Evolutionary conservation across 257 asterid species (phyloP), one percentile per base, ranked within the genome.

Genomic region (Coffea eugenioides): DNA sequence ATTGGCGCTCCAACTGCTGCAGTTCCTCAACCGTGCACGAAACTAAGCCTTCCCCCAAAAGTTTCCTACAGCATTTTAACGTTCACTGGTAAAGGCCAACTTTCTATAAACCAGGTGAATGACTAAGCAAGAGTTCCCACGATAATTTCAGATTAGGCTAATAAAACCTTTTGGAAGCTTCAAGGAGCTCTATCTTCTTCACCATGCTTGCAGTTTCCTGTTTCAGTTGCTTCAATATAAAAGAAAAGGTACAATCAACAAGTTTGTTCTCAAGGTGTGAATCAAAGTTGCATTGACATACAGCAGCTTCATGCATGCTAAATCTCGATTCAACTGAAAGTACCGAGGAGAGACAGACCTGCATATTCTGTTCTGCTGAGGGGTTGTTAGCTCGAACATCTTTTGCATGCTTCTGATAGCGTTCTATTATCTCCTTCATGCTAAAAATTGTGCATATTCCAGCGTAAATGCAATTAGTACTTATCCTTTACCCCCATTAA

Each of bases 181-280:
- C 98, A 51, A 95, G 98, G 34, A 77, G 82, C 88, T 95, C 99
- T 57, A 93, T 90, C 90, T 89, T 90, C 82, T 88, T 91, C 91
- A 89, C 81, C 96, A 95, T 80, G 69, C 77, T 79, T 77, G 90
- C 93, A 57, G 97, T 84, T 78, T 93, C 98, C 57, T 83, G 90
- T 92, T 88, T 89, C 83, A 95, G 76, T 10, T 90, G 93, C 90
- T 88, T 80, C 52, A 54, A 82, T 66, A 52, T 2, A 56, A 21
- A n/a, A 83, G 46, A 64, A 23, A 41, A 51, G 4, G 45, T 68
- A 27, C 18, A 15, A 43, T 75, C 59, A 81, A 52, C 34, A 39
- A 34, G n/a, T 27, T 23, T 77, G 5, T 20, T 67, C 27, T 62
- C 16, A 25, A 57, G 18, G 45, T 41, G 41, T 5, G 20, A 43